Base-by-base conservation (phyloP, 495 filamentous ascomycete species). In the Glutinoglossum americanum region DNA sequence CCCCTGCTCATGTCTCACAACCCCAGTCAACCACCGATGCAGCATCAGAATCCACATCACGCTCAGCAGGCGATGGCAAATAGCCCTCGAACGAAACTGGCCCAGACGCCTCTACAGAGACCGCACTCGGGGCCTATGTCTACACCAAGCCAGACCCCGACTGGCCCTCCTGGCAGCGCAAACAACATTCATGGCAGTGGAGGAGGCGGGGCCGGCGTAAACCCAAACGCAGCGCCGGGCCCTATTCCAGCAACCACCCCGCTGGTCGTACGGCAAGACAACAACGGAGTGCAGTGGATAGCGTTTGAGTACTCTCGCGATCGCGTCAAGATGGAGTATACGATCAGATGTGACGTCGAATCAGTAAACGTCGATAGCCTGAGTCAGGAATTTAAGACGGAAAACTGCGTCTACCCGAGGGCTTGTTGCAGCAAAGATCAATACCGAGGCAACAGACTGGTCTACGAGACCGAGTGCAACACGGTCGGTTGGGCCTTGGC, bases 311-410 rank as follows among this genome's bases (percentile, higher is more conserved):
- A 98, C 68, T 97, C 93, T 17, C 81, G 92, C 27, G 92, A 98
- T 67, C 77, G 92, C 30, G 89, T 98, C 61, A 98, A 98, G 78
- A 95, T 96, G 88, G 92, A 95, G 68, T 98, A 98, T 69, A 95
- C 89, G 0, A 98, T 98, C 65, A 83, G 92, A 35, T 98, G 92
- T 65, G 92, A 98, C 63, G 92, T 97, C 25, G 92, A 96, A 70
- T 95, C 89, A 0, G 88, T 98, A 48, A 88, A 87, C 66, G 85
- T 90, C 54, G 89, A 96, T 54, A 81, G 76, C 47, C 79, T 98
- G 30, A 77, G 76, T 60, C 74, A 76, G 62, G 89, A 96, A 55
- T 97, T 97, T 79, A 94, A 94, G 73, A 85, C 83, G 6, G 89
- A 94, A 66, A 98, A 98, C 71, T 97, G 93, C 70, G 92, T 98